Percentiles rank a stretch among this genome's conserved stretches.
Evolutionary conservation across 176 grass and related monocot genomes (phyloP).

Genomic region (Aegilops umbellulata): DNA sequence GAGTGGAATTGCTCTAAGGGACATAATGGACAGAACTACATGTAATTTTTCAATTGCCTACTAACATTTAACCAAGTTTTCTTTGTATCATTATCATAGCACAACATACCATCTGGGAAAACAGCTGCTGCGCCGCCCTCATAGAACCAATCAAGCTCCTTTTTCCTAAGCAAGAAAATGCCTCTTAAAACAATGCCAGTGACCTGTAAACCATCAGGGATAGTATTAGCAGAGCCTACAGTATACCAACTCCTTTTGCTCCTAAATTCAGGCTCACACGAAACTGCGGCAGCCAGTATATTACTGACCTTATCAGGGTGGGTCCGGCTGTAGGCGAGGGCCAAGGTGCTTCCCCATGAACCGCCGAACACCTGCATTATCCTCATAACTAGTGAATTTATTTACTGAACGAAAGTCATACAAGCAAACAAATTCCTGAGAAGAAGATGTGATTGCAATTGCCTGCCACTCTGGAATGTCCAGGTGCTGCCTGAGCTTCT

Average conservation of each 20-base stretch:
- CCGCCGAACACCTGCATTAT: conserved; percentile 85
- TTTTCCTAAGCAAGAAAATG: conserved; percentile 88
- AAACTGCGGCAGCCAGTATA: neutral
- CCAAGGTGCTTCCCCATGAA: conserved; percentile 97
- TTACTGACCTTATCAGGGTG: conserved; percentile 74
- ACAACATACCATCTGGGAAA: conserved; percentile 76
- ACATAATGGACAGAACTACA: neutral
- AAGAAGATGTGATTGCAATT: neutral
- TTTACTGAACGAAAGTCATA: neutral
- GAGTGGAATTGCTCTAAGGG: neutral
- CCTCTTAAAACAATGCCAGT: conserved; percentile 90
- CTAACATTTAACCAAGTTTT: neutral
- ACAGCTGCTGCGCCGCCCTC: conserved; percentile 88
- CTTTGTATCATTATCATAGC: neutral
- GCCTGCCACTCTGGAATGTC: conserved; percentile 91
- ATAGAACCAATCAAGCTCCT: conserved; percentile 96
- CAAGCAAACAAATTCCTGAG: neutral
- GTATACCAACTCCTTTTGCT: neutral
- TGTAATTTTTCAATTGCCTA: neutral
- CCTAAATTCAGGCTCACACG: neutral
- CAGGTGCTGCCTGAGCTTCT: conserved; percentile 85
- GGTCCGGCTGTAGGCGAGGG: conserved; percentile 76
- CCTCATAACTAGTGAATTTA: neutral
- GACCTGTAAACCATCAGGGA: conserved; percentile 51
- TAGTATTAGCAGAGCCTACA: neutral